Percentiles rank a stretch among this genome's conserved stretches.
Evolutionary conservation across 1,284 basidiomycete species (phyloP).

Genomic region (Naganishia sp.): DNA sequence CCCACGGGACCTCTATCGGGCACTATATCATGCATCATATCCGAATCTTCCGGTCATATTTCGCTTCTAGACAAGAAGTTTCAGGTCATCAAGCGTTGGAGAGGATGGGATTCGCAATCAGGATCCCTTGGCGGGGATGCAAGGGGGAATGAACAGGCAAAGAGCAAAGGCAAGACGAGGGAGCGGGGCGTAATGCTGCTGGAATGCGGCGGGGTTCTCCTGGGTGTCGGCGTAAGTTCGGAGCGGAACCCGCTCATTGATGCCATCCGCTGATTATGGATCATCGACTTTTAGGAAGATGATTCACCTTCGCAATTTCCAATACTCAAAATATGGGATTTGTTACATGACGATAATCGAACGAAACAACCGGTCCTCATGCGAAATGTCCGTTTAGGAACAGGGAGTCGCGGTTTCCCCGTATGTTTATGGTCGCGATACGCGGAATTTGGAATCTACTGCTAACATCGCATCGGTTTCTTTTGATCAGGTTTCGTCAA

Average conservation of each 20-base stretch:
- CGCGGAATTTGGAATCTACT: not conserved
- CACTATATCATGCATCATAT: constrained; percentile 33
- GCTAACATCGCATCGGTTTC: constrained; percentile 17
- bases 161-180: constrained; percentile 26
- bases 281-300: constrained; percentile 65
- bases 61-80: constrained; percentile 68
- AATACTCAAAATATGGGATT: constrained; percentile 85
- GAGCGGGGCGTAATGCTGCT: constrained; percentile 55
- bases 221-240: constrained; percentile 76
- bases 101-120: constrained; percentile 67
- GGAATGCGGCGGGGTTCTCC: constrained; percentile 72
- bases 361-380: constrained; percentile 68
- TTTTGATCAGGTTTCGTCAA: constrained; percentile 66
- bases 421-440: constrained; percentile 60
- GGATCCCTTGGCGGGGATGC: constrained; percentile 36
- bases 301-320: constrained; percentile 61
- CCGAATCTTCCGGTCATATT: constrained; percentile 39
- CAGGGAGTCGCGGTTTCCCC: constrained; percentile 75
- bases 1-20: constrained; percentile 23
- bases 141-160: constrained; percentile 1
- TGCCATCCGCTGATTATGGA: constrained; percentile 5
- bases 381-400: constrained; percentile 74
- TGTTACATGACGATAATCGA: constrained; percentile 73
- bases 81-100: constrained; percentile 69
- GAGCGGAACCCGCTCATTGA: constrained; percentile 3